Evolutionary conservation across 2,329 filamentous ascomycete species (phyloP).

Genomic region (Thielaviopsis populi): DNA sequence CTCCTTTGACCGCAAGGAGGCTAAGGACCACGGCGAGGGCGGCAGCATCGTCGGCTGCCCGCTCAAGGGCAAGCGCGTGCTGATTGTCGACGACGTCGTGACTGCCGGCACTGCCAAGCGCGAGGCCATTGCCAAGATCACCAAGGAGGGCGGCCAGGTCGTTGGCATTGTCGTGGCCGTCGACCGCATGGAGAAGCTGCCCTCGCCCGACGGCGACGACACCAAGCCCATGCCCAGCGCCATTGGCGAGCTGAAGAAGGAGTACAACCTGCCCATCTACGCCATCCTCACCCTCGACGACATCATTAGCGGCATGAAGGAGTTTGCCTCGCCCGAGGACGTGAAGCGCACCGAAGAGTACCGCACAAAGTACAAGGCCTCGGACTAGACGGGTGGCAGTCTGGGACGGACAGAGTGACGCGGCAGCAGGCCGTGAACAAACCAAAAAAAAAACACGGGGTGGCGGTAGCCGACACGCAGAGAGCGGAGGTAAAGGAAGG

Average conservation of each 20-base stretch:
- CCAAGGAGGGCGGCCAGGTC: slow-evolving; percentile 67
- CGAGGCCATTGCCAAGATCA: slow-evolving; percentile 82
- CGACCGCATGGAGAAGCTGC: slow-evolving; percentile 74
- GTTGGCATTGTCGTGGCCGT: slow-evolving; percentile 80
- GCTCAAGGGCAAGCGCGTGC: slow-evolving; percentile 67
- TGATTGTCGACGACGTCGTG: slow-evolving; percentile 94
- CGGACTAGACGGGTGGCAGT: too few species aligned
- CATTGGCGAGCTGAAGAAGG: slow-evolving; percentile 69
- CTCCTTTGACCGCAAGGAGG: slow-evolving; percentile 90
- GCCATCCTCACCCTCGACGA: slow-evolving; percentile 75
- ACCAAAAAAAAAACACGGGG: background rate
- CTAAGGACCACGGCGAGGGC: slow-evolving; percentile 89
- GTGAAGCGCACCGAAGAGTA: slow-evolving; percentile 59
- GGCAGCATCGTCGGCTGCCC: slow-evolving; percentile 81
- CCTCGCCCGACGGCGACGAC: slow-evolving; percentile 48
- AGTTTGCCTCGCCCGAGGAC: slow-evolving; percentile 45
- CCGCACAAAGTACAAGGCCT: slow-evolving; percentile 48
- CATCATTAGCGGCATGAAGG: slow-evolving; percentile 55
- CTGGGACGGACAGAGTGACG: too few species aligned
- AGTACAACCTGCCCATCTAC: slow-evolving; percentile 70
- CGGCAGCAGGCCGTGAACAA: too few species aligned
- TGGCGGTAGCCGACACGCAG: too few species aligned
- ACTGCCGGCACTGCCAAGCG: slow-evolving; percentile 89
- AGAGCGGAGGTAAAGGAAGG: too few species aligned
- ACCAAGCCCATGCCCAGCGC: slow-evolving; percentile 58